Base-by-base conservation (phyloP, 352 stramenopile species). In the Thalassiosira livingstoniorum region DNA sequence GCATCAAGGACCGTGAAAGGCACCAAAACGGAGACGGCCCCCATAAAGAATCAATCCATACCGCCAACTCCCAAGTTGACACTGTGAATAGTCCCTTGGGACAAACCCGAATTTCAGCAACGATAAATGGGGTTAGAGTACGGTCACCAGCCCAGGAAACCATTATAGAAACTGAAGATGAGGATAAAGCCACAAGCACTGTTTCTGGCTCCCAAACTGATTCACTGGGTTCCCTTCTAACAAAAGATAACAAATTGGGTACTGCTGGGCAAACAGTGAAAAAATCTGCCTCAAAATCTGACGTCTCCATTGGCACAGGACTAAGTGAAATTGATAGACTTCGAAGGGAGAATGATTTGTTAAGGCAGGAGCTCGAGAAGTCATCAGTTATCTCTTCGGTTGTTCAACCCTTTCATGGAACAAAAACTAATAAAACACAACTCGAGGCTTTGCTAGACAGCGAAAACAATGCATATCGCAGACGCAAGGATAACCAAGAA, bases 261-360 rank as follows among this genome's bases (percentile, higher is more conserved):
- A 37, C 10, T n/a, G 23, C 21, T 31, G 7, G 18, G 34, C n/a
- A 7, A 51, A 51, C n/a, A 39, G 39, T 2, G 13, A 45, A 65
- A 45, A 18, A 25, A 34, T 37, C 2, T 11, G 23, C 45, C 31
- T 15, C 13, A n/a, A 34, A 34, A 64, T 75, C 73, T 21, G 58
- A 69, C 29, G 32, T 53, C 27, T 81, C 78, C 32, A 39, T 27
- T 2, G 65, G 31, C 32, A 74, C 71, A 18, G 72, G 55, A 39
- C 42, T 78, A 4, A 86, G 71, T 62, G 78, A 86, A 82, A 86
- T 86, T 25, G 72, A 86, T 25, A 69, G 72, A 45, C 79, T 86
- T 29, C 60, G 79, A 25, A 76, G 61, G 68, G 79, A 85, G 63
- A 85, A 85, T 55, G 78, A 78, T 69, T 66, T 25, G 13, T 39